These are phyloP conservation scores for Malassezia cuniculi DNA, from an alignment of 1,284 basidiomycete genomes.

Conservation along the genomic window DNA sequence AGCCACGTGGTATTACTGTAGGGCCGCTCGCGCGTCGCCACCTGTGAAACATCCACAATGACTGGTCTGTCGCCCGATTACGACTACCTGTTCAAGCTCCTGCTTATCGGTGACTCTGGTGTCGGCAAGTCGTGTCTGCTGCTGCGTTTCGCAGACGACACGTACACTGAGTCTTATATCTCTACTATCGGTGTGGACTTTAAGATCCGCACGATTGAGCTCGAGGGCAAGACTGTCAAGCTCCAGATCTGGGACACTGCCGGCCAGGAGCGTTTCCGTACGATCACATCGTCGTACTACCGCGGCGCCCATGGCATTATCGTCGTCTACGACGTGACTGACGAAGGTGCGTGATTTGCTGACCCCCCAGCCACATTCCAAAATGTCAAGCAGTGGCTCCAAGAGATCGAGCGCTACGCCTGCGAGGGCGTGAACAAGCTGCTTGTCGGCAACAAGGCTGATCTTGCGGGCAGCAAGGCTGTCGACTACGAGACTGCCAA, in stretches of 20 bases:
- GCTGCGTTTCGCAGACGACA: constrained; percentile 48
- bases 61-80: constrained; percentile 39
- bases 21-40: background rate
- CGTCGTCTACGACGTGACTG: constrained; percentile 98
- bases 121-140: constrained; percentile 65
- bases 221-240: constrained; percentile 99
- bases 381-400: constrained; percentile 99
- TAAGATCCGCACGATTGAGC: constrained; percentile 99
- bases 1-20: background rate
- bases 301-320: constrained; percentile 87
- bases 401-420: constrained; percentile 97
- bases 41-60: too few species aligned
- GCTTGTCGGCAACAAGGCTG: constrained; percentile 94
- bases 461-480: constrained; percentile 94
- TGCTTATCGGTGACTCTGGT: constrained; percentile 64
- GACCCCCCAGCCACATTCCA: constrained; percentile 67
- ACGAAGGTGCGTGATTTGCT: constrained; percentile 46
- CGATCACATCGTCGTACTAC: constrained; percentile 81
- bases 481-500: constrained; percentile 95
- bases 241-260: constrained; percentile 67
- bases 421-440: constrained; percentile 98
- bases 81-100: constrained; percentile 44
- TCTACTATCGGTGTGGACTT: constrained; percentile 62
- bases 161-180: constrained; percentile 49
- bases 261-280: constrained; percentile 50